Conservation (phyloP, 164 flowering plant genomes). For the Aristolochia contorta region DNA sequence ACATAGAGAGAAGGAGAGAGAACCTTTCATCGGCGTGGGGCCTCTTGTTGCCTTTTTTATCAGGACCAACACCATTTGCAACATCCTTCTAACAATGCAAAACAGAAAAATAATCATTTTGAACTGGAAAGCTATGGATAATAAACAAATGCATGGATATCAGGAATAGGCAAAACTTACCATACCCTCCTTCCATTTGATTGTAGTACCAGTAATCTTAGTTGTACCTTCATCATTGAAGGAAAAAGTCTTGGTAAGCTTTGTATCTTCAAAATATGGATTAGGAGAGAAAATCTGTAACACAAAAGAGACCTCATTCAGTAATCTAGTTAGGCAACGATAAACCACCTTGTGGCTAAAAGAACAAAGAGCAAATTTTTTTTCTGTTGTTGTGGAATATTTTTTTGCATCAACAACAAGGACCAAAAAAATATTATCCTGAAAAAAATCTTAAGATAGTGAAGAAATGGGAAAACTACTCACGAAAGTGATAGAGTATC, state of each 20-base stretch:
- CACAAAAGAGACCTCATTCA: conserved; percentile 1
- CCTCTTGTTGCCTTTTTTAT: conserved; percentile 41
- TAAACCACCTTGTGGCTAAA: too few species aligned
- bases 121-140: background rate
- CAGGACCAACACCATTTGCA: conserved; percentile 27
- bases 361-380: too few species aligned
- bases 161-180: conserved; percentile 15
- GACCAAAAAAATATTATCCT: background rate
- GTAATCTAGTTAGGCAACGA: too few species aligned
- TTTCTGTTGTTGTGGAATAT: too few species aligned
- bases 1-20: background rate
- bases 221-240: conserved; percentile 40
- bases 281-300: conserved; percentile 36
- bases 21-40: conserved; percentile 32
- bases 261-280: conserved; percentile 40
- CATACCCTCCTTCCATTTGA: conserved; percentile 53
- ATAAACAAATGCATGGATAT: background rate
- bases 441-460: background rate
- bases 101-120: background rate
- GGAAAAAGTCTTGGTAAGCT: conserved; percentile 33
- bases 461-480: conserved; percentile 5
- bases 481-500: conserved; percentile 26
- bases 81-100: conserved; percentile 22
- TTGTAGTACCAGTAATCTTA: conserved; percentile 33
- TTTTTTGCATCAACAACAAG: background rate